Base-by-base conservation (phyloP, 78 protist genomes). In the Guillardia theta region DNA sequence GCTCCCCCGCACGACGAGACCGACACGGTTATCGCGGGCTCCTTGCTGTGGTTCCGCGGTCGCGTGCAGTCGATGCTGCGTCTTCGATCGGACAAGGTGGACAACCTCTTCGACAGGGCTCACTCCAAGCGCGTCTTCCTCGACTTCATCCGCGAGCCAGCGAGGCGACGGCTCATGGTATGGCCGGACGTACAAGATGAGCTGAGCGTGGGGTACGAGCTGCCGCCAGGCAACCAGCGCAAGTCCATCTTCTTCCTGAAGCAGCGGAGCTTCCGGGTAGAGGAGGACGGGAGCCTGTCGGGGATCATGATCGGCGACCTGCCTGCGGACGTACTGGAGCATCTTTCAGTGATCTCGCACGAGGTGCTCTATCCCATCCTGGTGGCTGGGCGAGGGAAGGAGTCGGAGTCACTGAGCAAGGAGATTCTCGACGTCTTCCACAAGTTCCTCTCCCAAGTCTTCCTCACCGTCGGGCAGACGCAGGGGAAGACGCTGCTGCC, bases 401-500 rank as follows among this genome's bases (percentile, higher is more conserved):
- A 78, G 39, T 64, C 54, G 64, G 93, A 88, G 4, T 41, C 43
- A 4, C 6, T 48, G n/a, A 88, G 9, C 64, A 88, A 88, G 9
- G 93, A 88, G 30, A 48, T 48, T 24, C 33, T 41, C 24, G 76
- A 48, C 62, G 36, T 48, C 41, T 48, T 88, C 45, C 93, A 88
- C 93, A 8, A 27, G 12, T 88, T 88, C 64, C 39, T 88, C n/a
- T 88, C 93, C 47, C 54, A 88, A 27, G 54, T 88, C 47, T 48
- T 48, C 62, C 33, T 88, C 3, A 88, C 93, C n/a, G 76, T 88
- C 1, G 93, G 93, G 36, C 64, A 48, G 93, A 88, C 76, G 4
- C n/a, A 48, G 64, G 93, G 93, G 47, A 88, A 88, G 43, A 88
- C 93, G 41, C 39, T 88, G 62, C 62, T 88, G 12, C 93, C 93